A percentile compares a stretch with the other conserved stretches of the same genome.
These are phyloP conservation scores for Didymella lethalis DNA, from an alignment of 2,329 filamentous ascomycete species.

Conservation along the genomic window DNA sequence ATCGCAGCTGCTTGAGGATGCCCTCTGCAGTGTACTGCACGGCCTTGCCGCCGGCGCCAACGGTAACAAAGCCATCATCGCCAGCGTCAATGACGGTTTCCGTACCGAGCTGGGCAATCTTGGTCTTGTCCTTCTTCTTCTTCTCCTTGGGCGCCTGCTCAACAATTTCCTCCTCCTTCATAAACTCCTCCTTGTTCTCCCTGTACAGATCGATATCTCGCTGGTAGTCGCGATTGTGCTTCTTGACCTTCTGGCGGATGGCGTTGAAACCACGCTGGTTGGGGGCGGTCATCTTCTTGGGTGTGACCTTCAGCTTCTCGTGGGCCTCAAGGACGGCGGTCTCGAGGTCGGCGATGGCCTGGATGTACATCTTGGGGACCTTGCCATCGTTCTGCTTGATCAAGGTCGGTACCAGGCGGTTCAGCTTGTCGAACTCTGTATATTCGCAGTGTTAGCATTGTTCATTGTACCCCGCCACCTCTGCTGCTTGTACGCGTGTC, in stretches of 20 bases:
- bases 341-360: slow-evolving; percentile 91
- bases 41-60: slow-evolving; percentile 87
- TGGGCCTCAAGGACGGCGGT: slow-evolving; percentile 93
- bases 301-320: slow-evolving; percentile 92
- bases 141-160: slow-evolving; percentile 63
- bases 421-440: slow-evolving; percentile 92
- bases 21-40: slow-evolving; percentile 95
- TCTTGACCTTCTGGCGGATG: slow-evolving; percentile 98
- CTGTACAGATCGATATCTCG: slow-evolving; percentile 87
- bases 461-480: slow-evolving; percentile 15
- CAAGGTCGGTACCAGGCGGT: slow-evolving; percentile 73
- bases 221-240: slow-evolving; percentile 96
- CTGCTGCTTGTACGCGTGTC: slow-evolving; percentile 13
- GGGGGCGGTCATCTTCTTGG: slow-evolving; percentile 98
- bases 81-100: slow-evolving; percentile 65
- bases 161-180: slow-evolving; percentile 84
- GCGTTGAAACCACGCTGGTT: slow-evolving; percentile 94
- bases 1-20: slow-evolving; percentile 94
- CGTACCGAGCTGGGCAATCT: slow-evolving; percentile 60
- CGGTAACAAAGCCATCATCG: slow-evolving; percentile 87
- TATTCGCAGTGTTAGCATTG: slow-evolving; percentile 29
- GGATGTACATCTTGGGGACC: slow-evolving; percentile 90
- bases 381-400: slow-evolving; percentile 70
- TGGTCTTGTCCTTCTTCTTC: slow-evolving; percentile 54
- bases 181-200: slow-evolving; percentile 83